These are phyloP conservation scores for Kockiozyma suomiensis DNA, from an alignment of 805 yeast species.

Conservation along the genomic window DNA sequence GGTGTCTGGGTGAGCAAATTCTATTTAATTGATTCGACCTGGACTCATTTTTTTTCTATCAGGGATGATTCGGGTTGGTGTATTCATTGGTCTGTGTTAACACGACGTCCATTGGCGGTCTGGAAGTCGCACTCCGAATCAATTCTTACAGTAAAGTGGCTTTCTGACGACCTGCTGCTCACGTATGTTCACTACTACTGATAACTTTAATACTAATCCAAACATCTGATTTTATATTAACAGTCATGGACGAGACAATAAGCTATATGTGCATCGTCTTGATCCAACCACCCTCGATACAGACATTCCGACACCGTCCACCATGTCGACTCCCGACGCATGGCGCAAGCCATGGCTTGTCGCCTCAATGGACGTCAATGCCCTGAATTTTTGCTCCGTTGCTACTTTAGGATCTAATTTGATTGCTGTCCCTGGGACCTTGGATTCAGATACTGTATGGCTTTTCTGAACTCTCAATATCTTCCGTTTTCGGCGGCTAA, in stretches of 20 bases:
- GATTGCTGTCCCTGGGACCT: constrained; percentile 64
- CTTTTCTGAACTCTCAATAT: background rate
- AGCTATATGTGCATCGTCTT: constrained; percentile 41
- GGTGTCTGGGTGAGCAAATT: constrained; percentile 20
- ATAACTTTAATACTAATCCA: too few species aligned
- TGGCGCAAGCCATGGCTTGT: constrained; percentile 40
- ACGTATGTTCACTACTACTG: constrained; percentile 34
- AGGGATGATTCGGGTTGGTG: constrained; percentile 63
- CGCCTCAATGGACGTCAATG: constrained; percentile 64
- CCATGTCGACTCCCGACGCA: constrained; percentile 25
- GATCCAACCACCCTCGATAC: constrained; percentile 49
- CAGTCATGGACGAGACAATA: constrained; percentile 72
- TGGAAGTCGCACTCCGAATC: constrained; percentile 64
- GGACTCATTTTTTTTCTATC: too few species aligned
- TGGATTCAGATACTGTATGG: constrained; percentile 59
- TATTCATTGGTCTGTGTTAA: constrained; percentile 64
- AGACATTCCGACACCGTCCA: constrained; percentile 36
- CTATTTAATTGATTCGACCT: too few species aligned
- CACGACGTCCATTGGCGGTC: constrained; percentile 56
- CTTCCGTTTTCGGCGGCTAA: background rate
- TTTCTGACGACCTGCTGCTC: constrained; percentile 42
- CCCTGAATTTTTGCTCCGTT: constrained; percentile 73
- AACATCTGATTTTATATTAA: constrained; percentile 34
- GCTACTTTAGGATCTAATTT: constrained; percentile 43
- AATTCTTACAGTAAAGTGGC: constrained; percentile 54